These are phyloP conservation scores for Salix koriyanagi DNA, from an alignment of 345 rosid genomes.

Conservation along the genomic window DNA sequence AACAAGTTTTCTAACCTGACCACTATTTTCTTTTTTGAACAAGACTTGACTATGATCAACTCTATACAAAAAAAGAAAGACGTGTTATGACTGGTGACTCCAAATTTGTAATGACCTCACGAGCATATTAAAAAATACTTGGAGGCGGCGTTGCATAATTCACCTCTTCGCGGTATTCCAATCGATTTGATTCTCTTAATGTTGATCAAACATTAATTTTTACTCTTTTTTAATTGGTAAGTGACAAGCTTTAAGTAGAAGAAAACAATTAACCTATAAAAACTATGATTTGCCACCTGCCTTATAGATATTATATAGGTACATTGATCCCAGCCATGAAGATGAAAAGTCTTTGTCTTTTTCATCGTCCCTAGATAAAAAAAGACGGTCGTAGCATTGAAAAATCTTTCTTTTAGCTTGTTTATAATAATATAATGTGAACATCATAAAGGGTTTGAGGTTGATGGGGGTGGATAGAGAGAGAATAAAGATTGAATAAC, in stretches of 20 bases:
- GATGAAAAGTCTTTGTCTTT: not conserved
- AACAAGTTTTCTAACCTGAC: not conserved
- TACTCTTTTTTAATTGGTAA: not conserved
- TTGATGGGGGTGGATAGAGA: not conserved
- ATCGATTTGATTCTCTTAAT: not conserved
- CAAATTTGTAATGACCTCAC: not conserved
- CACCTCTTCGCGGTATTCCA: not conserved
- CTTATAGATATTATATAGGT: not conserved
- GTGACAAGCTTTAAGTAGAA: not conserved
- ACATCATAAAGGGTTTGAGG: not conserved
- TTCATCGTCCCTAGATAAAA: slow-evolving; percentile 1
- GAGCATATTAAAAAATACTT: not conserved
- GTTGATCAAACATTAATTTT: too few species aligned
- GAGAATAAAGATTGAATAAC: not conserved
- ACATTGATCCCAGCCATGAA: slow-evolving; percentile 25
- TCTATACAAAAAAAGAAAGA: not conserved
- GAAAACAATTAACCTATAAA: not conserved
- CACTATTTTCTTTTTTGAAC: not conserved
- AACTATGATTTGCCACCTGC: not conserved
- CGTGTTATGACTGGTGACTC: not conserved
- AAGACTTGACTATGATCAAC: not conserved
- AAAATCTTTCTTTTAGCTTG: not conserved
- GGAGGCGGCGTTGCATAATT: not conserved
- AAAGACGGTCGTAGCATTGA: not conserved
- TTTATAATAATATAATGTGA: not conserved